Evolutionary conservation across 768 basidiomycete species (phyloP).

Genomic region (Termitomyces sp.): DNA sequence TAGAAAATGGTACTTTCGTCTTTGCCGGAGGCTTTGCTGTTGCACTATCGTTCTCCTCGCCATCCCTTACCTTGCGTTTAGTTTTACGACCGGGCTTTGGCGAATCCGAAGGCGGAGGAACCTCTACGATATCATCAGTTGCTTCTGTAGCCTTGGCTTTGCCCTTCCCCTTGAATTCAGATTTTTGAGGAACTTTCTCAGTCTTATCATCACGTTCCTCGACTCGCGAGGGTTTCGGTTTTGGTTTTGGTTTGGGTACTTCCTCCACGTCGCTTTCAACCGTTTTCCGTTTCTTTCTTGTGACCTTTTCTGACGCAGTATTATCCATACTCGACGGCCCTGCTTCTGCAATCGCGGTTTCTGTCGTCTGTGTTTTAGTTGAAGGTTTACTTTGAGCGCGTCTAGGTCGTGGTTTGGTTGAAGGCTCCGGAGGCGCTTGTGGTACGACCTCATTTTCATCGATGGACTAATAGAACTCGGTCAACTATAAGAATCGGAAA

Average conservation of each 20-base stretch:
- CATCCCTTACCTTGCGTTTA: constrained; percentile 23
- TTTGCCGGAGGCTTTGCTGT: constrained; percentile 14
- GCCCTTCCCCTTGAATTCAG: constrained; percentile 25
- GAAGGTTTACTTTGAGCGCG: constrained; percentile 2
- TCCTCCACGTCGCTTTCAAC: constrained; percentile 16
- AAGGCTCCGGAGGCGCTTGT: constrained; percentile 4
- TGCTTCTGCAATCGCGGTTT: constrained; percentile 6
- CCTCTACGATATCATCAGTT: constrained; percentile 21
- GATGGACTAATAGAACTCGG: background rate
- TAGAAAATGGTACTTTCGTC: constrained; percentile 13
- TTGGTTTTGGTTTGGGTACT: constrained; percentile 13
- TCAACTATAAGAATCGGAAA: background rate
- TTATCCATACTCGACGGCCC: constrained; percentile 7
- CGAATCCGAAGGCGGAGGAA: constrained; percentile 2
- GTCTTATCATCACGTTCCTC: constrained; percentile 14
- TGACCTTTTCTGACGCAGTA: background rate
- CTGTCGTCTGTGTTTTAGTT: background rate
- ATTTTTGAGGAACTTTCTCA: constrained; percentile 15
- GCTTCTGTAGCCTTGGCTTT: constrained; percentile 19
- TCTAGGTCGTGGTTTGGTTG: constrained; percentile 7
- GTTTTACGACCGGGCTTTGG: constrained; percentile 14
- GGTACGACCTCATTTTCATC: constrained; percentile 5
- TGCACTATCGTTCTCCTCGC: constrained; percentile 18
- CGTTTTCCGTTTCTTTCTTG: constrained; percentile 7
- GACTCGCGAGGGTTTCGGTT: constrained; percentile 13